phyloP scores from a whole-genome alignment of 305 asterid genomes.

The Nicotiana rustica region DNA sequence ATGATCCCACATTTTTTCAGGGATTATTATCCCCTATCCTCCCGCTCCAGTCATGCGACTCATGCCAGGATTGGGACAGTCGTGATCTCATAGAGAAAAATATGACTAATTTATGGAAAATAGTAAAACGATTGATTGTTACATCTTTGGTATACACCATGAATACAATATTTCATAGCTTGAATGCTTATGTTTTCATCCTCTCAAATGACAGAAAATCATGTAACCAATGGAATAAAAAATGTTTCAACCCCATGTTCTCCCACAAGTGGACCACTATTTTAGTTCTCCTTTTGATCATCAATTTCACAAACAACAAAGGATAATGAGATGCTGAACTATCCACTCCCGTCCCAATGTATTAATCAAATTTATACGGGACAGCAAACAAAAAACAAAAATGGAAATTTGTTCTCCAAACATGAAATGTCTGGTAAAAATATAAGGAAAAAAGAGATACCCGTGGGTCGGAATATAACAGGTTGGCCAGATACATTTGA shows the following conservation, averaged over 20 bases:
- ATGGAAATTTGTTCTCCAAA: background rate
- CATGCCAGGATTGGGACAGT: background rate
- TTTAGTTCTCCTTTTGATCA: background rate
- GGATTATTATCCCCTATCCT: no score
- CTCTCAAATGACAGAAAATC: background rate
- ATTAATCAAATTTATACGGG: background rate
- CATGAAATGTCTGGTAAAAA: background rate
- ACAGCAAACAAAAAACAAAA: background rate
- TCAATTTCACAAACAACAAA: constrained; percentile 30
- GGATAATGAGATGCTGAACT: background rate
- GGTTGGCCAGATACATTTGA: constrained; percentile 75
- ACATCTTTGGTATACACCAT: background rate
- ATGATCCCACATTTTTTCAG: no score
- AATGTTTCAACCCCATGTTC: background rate
- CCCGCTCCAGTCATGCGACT: no score
- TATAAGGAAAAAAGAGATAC: constrained; percentile 45
- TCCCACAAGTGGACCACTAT: constrained; percentile 1
- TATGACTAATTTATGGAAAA: constrained; percentile 21
- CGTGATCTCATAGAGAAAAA: background rate
- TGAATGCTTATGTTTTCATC: background rate
- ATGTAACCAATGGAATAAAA: background rate
- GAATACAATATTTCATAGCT: background rate
- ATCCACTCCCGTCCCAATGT: background rate
- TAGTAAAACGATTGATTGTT: background rate
- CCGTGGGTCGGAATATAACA: constrained; percentile 79